Base-by-base conservation (phyloP, 1,284 basidiomycete genomes). In the Amylostereum areolatum region DNA sequence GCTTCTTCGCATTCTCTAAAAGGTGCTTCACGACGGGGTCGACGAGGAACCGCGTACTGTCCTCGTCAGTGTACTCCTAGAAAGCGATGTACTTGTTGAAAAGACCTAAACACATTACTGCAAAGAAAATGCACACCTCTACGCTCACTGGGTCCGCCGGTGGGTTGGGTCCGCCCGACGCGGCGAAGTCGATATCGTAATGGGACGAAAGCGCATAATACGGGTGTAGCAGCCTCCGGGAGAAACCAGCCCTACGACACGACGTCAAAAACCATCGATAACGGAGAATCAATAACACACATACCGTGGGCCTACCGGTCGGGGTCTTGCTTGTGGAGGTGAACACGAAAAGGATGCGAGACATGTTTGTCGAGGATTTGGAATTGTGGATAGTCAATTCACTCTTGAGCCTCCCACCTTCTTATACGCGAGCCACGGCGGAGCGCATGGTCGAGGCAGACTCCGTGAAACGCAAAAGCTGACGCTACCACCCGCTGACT, bases 151-250 rank as follows among this genome's bases (percentile, higher is more conserved):
- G 18, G 18, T 18, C 18, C 18, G 18, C 55, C 0, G 84, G 83
- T 0, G 85, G 81, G 52, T 81, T 78, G 27, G 83, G 75, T 1
- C 85, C 85, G 8, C 66, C 68, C 27, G 83, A 83, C 2, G 81
- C 70, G 3, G 83, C 84, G 56, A 82, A 80, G 48, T 81, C 80
- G 57, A 89, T 76, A 25, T 64, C 61, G 56, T 59, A 62, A 55
- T 80, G 69, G 9, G 18, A 18, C 76, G 68, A 9, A 69, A 65
- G 37, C 89, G 70, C 45, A 59, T 83, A 84, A 69, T 85, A 89
- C 1, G 86, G 85, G 63, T 89, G 86, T 2, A n/a, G 85, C 85
- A 11, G 81, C 81, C 63, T 85, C 81, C n/a, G 81, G 77, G 9
- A 80, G 65, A 60, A 78, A 84, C 72, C 73, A 81, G 42, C 81